Conservation (phyloP, 805 yeast species). For the Priceomyces castillae region DNA sequence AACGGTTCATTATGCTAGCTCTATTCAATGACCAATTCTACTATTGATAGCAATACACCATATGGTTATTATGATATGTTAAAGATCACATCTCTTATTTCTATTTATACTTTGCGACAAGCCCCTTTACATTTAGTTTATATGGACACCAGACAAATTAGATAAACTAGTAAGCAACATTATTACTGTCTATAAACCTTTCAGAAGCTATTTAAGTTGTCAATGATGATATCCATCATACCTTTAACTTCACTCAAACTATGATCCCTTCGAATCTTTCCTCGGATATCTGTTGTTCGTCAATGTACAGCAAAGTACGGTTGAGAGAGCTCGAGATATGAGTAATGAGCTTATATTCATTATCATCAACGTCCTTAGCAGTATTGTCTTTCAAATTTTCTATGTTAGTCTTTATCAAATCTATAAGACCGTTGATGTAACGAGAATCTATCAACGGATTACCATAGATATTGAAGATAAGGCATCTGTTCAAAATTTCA, state of each 20-base stretch:
- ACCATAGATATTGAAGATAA: conserved; percentile 83
- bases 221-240: too few species aligned
- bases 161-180: too few species aligned
- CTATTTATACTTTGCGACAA: too few species aligned
- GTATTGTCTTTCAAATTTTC: conserved; percentile 37
- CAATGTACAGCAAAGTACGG: conserved; percentile 69
- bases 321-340: conserved; percentile 44
- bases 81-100: too few species aligned
- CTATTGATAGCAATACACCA: too few species aligned
- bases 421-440: conserved; percentile 84
- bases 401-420: conserved; percentile 68
- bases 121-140: too few species aligned
- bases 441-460: conserved; percentile 64
- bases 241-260: too few species aligned
- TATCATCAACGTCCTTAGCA: conserved; percentile 21
- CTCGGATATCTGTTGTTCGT: conserved; percentile 66
- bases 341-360: conserved; percentile 27
- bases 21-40: too few species aligned
- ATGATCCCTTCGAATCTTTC: conserved; percentile 59
- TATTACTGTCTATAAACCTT: too few species aligned
- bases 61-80: too few species aligned
- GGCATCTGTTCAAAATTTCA: conserved; percentile 82
- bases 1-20: neutral
- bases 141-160: too few species aligned
- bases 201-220: too few species aligned